Evolutionary conservation across 805 yeast genomes (phyloP).

Genomic region (Metschnikowia corniflorae): DNA sequence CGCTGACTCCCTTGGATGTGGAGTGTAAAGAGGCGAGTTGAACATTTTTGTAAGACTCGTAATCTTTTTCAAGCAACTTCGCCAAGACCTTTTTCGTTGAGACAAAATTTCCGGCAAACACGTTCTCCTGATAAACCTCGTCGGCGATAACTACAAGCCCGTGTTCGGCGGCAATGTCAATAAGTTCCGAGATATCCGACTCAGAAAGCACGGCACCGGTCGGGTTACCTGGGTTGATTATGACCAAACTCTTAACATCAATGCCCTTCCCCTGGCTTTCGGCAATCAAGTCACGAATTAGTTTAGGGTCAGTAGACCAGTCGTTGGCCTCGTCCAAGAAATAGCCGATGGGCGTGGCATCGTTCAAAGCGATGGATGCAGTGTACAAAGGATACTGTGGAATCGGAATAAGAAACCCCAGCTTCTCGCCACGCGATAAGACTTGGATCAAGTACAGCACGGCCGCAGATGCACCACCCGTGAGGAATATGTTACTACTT

Average conservation of each 20-base stretch:
- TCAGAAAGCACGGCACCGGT: conserved; percentile 80
- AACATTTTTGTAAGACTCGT: conserved; percentile 61
- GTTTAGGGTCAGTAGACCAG: conserved; percentile 79
- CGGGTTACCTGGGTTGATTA: conserved; percentile 98
- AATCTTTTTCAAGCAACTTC: conserved; percentile 51
- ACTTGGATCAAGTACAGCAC: conserved; percentile 76
- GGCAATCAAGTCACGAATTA: conserved; percentile 52
- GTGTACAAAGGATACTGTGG: conserved; percentile 98
- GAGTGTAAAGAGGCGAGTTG: conserved; percentile 94
- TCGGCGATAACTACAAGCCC: conserved; percentile 90
- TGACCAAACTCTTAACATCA: conserved; percentile 74
- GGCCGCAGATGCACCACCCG: conserved; percentile 94
- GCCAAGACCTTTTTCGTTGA: conserved; percentile 81
- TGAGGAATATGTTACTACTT: conserved; percentile 74
- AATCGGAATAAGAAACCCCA: conserved; percentile 88
- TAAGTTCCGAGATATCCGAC: conserved; percentile 64
- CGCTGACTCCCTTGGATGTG: conserved; percentile 96
- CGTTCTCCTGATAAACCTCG: conserved; percentile 95
- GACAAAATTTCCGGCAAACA: conserved; percentile 75
- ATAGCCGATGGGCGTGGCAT: conserved; percentile 82
- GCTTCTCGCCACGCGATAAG: conserved; percentile 58
- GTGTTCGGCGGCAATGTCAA: conserved; percentile 77
- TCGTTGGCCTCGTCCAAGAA: conserved; percentile 72
- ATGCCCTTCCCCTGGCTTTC: conserved; percentile 51
- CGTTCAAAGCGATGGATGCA: conserved; percentile 84